Base-by-base conservation (phyloP, 1,284 basidiomycete species). In the Farysia itapuensis region DNA sequence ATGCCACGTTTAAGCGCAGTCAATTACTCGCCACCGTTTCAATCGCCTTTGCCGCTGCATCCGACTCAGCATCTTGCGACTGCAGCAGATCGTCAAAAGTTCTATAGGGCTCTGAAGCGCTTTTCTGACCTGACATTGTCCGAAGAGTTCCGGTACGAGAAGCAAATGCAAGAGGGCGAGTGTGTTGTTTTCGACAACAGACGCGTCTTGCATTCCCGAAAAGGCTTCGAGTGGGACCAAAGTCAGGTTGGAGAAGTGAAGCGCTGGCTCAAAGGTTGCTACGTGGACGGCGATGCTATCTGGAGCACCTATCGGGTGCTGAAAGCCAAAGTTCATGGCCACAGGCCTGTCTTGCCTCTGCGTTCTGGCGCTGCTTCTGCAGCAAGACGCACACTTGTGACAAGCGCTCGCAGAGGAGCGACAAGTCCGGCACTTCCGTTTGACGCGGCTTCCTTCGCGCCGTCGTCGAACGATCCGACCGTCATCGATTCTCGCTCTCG, bases 11-110 rank as follows among this genome's bases (percentile, higher is more conserved):
- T 74, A 22, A 63, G 50, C 19, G 68, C 70, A 2, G 82, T 97
- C 72, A 95, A 93, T 78, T 97, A 95, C 78, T 88, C 88, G 4
- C 94, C 94, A 0, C 94, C 93, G 0, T 98, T 97, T 82, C 92
- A 96, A 79, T 90, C 87, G 0, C 88, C 88, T 0, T 38, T 78
- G 7, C 68, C 76, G 2, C 54, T 78, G 22, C 67, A 64, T 19
- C 50, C 67, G 4, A 49, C 57, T 7, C 53, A 46, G 38, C 43
- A 49, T 9, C 32, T 52, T 5, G 29, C 44, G 11, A 46, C 47
- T 0, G 23, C 25, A 16, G 42, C 43, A n/a, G 39, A 61, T 39
- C 43, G 61, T 15, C 42, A 44, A 19, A 28, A 33, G 18, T 74
- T 74, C 50, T 70, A 60, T 43, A 29, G 33, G 5, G 89, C 90